phyloP scores from a whole-genome alignment of 805 yeast genomes.

The Cyberlindnera petersonii region DNA sequence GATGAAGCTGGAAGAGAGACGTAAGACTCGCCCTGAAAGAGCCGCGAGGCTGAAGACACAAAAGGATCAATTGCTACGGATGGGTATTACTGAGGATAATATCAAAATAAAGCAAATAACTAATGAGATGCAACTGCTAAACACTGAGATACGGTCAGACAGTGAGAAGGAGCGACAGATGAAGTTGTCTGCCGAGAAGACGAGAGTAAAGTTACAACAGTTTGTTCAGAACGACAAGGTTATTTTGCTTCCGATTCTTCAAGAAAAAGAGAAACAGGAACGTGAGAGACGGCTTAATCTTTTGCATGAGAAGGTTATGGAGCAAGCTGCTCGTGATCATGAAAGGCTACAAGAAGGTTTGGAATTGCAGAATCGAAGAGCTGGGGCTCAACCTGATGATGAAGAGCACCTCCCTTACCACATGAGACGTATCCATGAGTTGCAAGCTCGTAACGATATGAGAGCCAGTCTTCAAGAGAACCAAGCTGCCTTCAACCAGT shows the following conservation, averaged over 20 bases:
- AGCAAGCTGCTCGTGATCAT: neutral
- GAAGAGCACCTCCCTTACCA: slow-evolving; percentile 1
- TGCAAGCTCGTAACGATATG: slow-evolving; percentile 4
- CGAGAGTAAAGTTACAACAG: slow-evolving; percentile 1
- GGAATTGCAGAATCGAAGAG: no score
- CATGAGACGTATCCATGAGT: slow-evolving; percentile 3
- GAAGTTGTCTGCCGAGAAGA: slow-evolving; percentile 5
- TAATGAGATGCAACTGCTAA: slow-evolving; percentile 7
- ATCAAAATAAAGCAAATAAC: slow-evolving; percentile 5
- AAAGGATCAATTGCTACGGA: slow-evolving; percentile 9
- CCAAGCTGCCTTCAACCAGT: slow-evolving; percentile 5
- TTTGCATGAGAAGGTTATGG: no score
- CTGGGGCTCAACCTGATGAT: no score
- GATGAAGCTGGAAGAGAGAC: slow-evolving; percentile 1
- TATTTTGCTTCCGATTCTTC: no score
- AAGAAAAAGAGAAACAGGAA: no score
- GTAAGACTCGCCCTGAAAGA: slow-evolving; percentile 9
- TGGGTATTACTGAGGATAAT: slow-evolving; percentile 10
- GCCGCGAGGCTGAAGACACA: slow-evolving; percentile 10
- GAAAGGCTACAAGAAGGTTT: neutral
- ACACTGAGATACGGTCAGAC: slow-evolving; percentile 3
- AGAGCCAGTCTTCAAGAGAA: slow-evolving; percentile 3
- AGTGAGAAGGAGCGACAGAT: slow-evolving; percentile 3
- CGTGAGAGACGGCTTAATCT: no score
- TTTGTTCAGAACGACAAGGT: no score